A percentile compares a stretch with the other conserved stretches of the same genome.
phyloP scores from a whole-genome alignment of 257 asterid species.

The Nicotiana noctiflora region DNA sequence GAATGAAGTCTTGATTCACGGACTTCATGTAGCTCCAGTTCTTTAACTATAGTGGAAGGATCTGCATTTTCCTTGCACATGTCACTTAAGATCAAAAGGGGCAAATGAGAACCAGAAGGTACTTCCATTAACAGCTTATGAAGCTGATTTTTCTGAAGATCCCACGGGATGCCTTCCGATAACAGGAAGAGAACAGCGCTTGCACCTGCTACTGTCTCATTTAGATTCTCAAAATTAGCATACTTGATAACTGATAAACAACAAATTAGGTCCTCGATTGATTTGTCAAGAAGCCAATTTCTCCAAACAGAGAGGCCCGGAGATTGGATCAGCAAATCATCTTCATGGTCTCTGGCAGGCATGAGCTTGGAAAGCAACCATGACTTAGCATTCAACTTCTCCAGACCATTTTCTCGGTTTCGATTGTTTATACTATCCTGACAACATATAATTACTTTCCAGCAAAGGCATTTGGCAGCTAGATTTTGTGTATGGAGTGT shows the following conservation, averaged over 20 bases:
- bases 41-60: conserved; percentile 38
- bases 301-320: conserved; percentile 73
- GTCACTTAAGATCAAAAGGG: conserved; percentile 64
- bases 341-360: conserved; percentile 29
- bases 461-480: conserved; percentile 73
- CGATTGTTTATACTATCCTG: conserved; percentile 27
- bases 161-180: conserved; percentile 50
- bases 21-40: conserved; percentile 46
- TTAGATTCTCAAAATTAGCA: conserved; percentile 28
- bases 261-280: conserved; percentile 38
- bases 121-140: conserved; percentile 43
- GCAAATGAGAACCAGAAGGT: conserved; percentile 62
- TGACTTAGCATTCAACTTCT: conserved; percentile 31
- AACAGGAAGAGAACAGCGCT: conserved; percentile 61
- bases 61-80: conserved; percentile 32
- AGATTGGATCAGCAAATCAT: conserved; percentile 49
- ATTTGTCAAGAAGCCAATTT: conserved; percentile 47
- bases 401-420: conserved; percentile 23
- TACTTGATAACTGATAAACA: conserved; percentile 71
- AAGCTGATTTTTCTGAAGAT: conserved; percentile 56
- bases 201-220: conserved; percentile 50
- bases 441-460: conserved; percentile 70
- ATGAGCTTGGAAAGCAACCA: conserved; percentile 84
- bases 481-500: conserved; percentile 51
- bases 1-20: conserved; percentile 40